These are phyloP conservation scores for Mycena pura DNA, from an alignment of 768 basidiomycete species.

Conservation along the genomic window DNA sequence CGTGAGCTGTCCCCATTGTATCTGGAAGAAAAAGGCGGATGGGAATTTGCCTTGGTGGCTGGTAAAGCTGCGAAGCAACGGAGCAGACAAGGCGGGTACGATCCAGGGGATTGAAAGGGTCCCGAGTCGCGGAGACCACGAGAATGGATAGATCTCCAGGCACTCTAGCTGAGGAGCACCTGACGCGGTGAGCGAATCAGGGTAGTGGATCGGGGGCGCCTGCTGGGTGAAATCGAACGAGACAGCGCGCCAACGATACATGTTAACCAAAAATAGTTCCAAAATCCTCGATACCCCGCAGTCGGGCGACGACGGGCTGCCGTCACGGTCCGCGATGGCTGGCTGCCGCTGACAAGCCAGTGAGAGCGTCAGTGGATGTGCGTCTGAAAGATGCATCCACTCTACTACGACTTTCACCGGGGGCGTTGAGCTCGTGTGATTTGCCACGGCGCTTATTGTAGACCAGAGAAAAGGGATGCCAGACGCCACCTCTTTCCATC, in stretches of 20 bases:
- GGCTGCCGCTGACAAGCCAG: slow-evolving; percentile 2
- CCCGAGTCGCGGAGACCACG: slow-evolving; percentile 18
- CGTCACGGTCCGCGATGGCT: not conserved
- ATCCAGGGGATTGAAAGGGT: slow-evolving; percentile 4
- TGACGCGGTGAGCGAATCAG: slow-evolving; percentile 9
- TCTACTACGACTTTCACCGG: slow-evolving; percentile 3
- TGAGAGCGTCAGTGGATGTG: slow-evolving; percentile 1
- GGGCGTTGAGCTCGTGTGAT: slow-evolving; percentile 2
- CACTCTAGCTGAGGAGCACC: slow-evolving; percentile 16
- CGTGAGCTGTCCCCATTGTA: slow-evolving; percentile 18
- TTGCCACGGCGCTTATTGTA: slow-evolving; percentile 3
- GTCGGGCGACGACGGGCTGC: not conserved
- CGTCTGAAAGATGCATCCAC: slow-evolving; percentile 15
- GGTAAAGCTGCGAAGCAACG: slow-evolving; percentile 12
- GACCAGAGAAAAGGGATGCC: slow-evolving; percentile 17
- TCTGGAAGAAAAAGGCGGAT: not conserved
- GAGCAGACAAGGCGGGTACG: not conserved
- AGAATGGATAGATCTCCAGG: slow-evolving; percentile 16
- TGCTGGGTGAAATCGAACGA: slow-evolving; percentile 17
- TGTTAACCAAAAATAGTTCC: slow-evolving; percentile 12
- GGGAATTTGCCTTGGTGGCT: slow-evolving; percentile 16
- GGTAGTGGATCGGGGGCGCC: slow-evolving; percentile 12
- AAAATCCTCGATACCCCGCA: slow-evolving; percentile 6
- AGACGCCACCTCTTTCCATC: slow-evolving; percentile 10
- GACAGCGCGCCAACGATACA: slow-evolving; percentile 13